Percentiles rank a stretch among this genome's conserved stretches.
Conservation (phyloP, 2,329 filamentous ascomycete species). For the Arthrobotrys megalospora region DNA sequence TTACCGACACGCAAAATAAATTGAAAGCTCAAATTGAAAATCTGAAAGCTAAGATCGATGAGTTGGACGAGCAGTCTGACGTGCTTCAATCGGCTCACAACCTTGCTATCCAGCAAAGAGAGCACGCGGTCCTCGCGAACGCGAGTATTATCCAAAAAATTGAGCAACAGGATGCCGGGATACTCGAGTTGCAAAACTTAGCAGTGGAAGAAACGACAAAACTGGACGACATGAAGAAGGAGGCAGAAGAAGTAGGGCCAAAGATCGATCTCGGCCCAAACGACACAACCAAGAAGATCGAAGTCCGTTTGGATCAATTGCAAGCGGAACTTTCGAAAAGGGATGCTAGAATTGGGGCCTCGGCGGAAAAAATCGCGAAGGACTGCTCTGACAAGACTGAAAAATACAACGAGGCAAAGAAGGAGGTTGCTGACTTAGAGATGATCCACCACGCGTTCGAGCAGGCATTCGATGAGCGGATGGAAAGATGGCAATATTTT, state of each 20-base stretch:
- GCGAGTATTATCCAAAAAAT: slow-evolving; percentile 32
- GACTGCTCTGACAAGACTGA: slow-evolving; percentile 56
- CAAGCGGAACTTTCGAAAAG: slow-evolving; percentile 39
- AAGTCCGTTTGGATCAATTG: slow-evolving; percentile 31
- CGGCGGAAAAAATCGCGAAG: slow-evolving; percentile 46
- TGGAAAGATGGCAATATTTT: slow-evolving; percentile 84
- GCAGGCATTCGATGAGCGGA: slow-evolving; percentile 72
- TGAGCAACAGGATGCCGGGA: slow-evolving; percentile 12
- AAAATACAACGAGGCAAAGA: slow-evolving; percentile 51
- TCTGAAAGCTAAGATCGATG: slow-evolving; percentile 71
- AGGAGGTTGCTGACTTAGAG: slow-evolving; percentile 71
- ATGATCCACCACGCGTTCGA: slow-evolving; percentile 68
- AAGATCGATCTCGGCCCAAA: slow-evolving; percentile 65
- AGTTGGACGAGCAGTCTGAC: slow-evolving; percentile 73
- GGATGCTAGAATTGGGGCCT: slow-evolving; percentile 51
- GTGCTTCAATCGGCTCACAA: slow-evolving; percentile 71
- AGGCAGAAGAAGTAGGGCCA: slow-evolving; percentile 30
- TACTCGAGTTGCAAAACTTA: neutral
- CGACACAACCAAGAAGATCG: slow-evolving; percentile 75
- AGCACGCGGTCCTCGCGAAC: slow-evolving; percentile 69
- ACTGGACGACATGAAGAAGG: neutral
- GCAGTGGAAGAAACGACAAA: slow-evolving; percentile 13
- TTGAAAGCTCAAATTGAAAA: slow-evolving; percentile 66
- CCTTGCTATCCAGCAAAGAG: slow-evolving; percentile 74
- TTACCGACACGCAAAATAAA: slow-evolving; percentile 65